Percentiles rank a stretch among this genome's conserved stretches.
Evolutionary conservation across 495 filamentous ascomycete genomes (phyloP).

Genomic region (Penicillium malachiteum): DNA sequence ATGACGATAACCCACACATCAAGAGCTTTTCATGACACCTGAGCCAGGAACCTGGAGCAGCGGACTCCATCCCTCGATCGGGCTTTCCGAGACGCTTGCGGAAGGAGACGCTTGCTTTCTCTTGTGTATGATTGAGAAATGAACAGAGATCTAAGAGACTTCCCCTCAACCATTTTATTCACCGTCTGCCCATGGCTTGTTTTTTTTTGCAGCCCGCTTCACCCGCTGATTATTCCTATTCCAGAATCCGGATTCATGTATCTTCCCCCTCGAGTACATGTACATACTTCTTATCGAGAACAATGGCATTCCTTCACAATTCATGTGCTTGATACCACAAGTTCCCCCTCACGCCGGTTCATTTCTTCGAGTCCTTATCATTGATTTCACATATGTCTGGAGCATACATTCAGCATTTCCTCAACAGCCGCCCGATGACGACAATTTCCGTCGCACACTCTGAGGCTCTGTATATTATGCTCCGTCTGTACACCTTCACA

Average conservation of each 20-base stretch:
- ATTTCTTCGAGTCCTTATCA: background rate
- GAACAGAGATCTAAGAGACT: slow-evolving; percentile 52
- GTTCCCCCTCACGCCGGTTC: background rate
- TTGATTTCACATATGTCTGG: background rate
- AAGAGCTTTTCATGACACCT: slow-evolving; percentile 44
- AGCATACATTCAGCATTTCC: no score
- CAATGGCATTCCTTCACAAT: background rate
- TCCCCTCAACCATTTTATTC: background rate
- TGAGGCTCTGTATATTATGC: slow-evolving; percentile 27
- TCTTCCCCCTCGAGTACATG: background rate
- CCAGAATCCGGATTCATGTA: no score
- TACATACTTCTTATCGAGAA: background rate
- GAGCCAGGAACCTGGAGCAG: slow-evolving; percentile 16
- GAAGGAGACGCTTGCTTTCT: slow-evolving; percentile 31
- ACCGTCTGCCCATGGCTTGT: background rate
- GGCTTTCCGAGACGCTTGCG: slow-evolving; percentile 21
- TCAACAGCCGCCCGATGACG: slow-evolving; percentile 28
- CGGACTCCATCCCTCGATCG: slow-evolving; percentile 36
- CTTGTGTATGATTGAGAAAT: slow-evolving; percentile 43
- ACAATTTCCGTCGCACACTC: slow-evolving; percentile 29
- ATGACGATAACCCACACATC: slow-evolving; percentile 38
- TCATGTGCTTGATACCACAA: background rate
- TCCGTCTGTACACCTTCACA: slow-evolving; percentile 32
- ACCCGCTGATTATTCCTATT: background rate
- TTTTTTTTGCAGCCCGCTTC: background rate